Evolutionary conservation across 2,329 filamentous ascomycete genomes (phyloP).

Genomic region (Clonostachys solani): DNA sequence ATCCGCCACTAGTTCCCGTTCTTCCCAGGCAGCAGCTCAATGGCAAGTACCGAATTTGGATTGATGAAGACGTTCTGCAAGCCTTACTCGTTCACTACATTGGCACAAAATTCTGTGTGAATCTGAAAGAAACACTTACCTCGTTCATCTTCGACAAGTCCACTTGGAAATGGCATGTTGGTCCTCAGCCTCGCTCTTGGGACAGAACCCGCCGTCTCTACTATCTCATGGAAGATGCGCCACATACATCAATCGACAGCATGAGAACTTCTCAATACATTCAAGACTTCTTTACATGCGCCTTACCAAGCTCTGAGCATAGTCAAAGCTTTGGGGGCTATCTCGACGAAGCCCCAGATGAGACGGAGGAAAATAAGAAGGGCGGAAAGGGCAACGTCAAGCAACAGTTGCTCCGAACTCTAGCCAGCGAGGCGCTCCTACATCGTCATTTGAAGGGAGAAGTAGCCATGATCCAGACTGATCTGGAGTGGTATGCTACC

Average conservation of each 20-base stretch:
- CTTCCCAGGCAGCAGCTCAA: constrained; percentile 32
- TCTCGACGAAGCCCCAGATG: neutral
- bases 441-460: constrained; percentile 8
- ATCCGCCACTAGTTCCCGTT: constrained; percentile 20
- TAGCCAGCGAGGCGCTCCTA: neutral
- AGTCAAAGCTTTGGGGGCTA: neutral
- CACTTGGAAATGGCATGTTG: neutral
- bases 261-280: neutral
- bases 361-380: neutral
- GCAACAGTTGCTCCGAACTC: neutral
- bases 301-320: neutral
- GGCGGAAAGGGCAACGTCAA: neutral
- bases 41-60: constrained; percentile 50
- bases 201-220: neutral
- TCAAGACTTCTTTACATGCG: neutral
- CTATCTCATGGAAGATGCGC: too few relatives aligned
- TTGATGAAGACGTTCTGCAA: constrained; percentile 43
- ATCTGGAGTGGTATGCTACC: constrained; percentile 54
- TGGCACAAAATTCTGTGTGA: constrained; percentile 14
- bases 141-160: neutral
- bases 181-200: neutral
- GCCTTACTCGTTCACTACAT: constrained; percentile 33
- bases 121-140: neutral
- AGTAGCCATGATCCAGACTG: constrained; percentile 46
- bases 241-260: neutral